Base-by-base conservation (phyloP, 306 rosid species). In the Ochetophila trinervis region DNA sequence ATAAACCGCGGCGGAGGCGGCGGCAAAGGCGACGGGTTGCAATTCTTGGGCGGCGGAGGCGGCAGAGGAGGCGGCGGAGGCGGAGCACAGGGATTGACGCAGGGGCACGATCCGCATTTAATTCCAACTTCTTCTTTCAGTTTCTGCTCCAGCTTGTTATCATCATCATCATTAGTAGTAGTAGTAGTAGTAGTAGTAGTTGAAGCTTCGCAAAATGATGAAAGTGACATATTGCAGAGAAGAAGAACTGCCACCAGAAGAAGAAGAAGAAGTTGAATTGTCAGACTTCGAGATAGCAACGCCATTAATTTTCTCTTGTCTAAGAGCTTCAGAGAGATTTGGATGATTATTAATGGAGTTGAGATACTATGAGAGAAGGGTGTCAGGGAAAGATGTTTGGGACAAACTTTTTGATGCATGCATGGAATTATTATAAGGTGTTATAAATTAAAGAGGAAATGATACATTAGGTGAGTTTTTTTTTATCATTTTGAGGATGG, bases 101-200 rank as follows among this genome's bases (percentile, higher is more conserved):
- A 92, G 74, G 91, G 93, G 75, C 95, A 89, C 30, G 93, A 59
- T 60, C 91, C 97, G 66, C 98, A 93, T 58, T 87, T 93, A 23
- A 93, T 75, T 54, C 77, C 87, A 0, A 74, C 47, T 50, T 78
- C 42, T 32, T 35, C 48, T 4, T 24, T 17, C 32, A 55, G 15
- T 67, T 20, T 63, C 24, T 74, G 65, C 48, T 84, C 84, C 48
- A 74, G 48, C 58, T 75, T 82, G 63, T 63, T 62, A 14, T 79
- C 24, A 47, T 57, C 40, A 30, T 52, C 27, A n/a, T n/a, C n/a
- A n/a, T n/a, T n/a, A 65, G 77, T 19, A 24, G 70, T n/a, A 40
- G 66, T 56, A 74, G 44, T 59, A n/a, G n/a, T n/a, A 65, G 77
- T 19, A 24, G 70, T n/a, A 40, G 66, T 56, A 74, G 44, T 59